Percentiles rank a stretch among this genome's conserved stretches.
phyloP scores from a whole-genome alignment of 768 basidiomycete genomes.

The Pseudohyphozyma bogoriensis region DNA sequence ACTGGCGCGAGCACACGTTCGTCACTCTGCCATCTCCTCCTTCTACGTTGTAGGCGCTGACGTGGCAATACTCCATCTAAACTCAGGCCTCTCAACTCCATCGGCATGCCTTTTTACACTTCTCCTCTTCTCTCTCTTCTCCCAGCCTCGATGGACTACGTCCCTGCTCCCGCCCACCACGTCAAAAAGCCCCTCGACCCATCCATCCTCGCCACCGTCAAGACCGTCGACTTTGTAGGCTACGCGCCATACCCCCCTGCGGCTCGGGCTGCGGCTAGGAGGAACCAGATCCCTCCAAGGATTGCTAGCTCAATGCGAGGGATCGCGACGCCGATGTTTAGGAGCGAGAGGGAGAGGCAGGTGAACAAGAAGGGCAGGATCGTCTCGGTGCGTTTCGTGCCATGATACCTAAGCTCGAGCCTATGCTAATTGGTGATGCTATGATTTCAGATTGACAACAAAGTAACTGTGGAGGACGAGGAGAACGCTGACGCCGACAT shows the following conservation, averaged over 20 bases:
- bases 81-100: constrained; percentile 67
- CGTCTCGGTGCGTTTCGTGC: constrained; percentile 1
- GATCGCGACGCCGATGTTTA: constrained; percentile 48
- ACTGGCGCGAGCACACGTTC: constrained; percentile 77
- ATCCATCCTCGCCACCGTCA: constrained; percentile 65
- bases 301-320: constrained; percentile 29
- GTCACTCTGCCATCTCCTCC: constrained; percentile 29
- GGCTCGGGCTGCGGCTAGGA: constrained; percentile 61
- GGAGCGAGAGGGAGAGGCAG: constrained; percentile 60
- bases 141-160: constrained; percentile 38
- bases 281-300: constrained; percentile 64
- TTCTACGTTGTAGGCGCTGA: too few species aligned
- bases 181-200: constrained; percentile 54
- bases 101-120: constrained; percentile 81
- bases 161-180: constrained; percentile 11
- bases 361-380: constrained; percentile 19
- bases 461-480: constrained; percentile 13
- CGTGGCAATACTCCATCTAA: too few species aligned
- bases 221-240: constrained; percentile 76
- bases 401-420: too few species aligned
- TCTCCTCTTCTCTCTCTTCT: constrained; percentile 60
- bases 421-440: background rate
- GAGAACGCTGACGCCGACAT: constrained; percentile 37
- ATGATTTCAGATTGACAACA: background rate
- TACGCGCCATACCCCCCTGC: constrained; percentile 73